phyloP scores from a whole-genome alignment of 176 grass and related monocot genomes.

The Phoenix roebelenii region DNA sequence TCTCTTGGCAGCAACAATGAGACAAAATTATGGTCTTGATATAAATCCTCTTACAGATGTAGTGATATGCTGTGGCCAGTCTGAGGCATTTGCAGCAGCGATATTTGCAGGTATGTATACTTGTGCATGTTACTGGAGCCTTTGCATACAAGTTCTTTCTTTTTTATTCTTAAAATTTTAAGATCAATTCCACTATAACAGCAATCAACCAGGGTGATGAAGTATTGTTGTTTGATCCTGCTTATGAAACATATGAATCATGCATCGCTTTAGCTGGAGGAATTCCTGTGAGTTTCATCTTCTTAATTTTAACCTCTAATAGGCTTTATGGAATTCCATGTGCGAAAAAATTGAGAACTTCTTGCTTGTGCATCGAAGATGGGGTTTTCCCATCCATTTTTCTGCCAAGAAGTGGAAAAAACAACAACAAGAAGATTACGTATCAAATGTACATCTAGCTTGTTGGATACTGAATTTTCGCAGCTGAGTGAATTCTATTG shows the following conservation, averaged over 20 bases:
- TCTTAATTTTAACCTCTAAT: not conserved
- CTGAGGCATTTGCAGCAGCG: constrained; percentile 72
- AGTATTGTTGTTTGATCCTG: constrained; percentile 74
- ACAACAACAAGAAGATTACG: too few species aligned
- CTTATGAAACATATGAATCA: constrained; percentile 73
- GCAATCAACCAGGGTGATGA: constrained; percentile 76
- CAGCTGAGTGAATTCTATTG: too few species aligned
- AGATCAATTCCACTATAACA: constrained; percentile 18
- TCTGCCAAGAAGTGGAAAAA: too few species aligned
- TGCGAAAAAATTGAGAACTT: too few species aligned
- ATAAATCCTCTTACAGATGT: constrained; percentile 61
- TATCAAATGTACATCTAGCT: too few species aligned
- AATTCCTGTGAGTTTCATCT: constrained; percentile 47
- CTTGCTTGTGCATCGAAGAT: too few species aligned
- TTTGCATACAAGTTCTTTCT: not conserved
- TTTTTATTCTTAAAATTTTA: not conserved
- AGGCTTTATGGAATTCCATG: not conserved
- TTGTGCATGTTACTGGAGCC: constrained; percentile 4
- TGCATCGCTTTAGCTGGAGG: constrained; percentile 67
- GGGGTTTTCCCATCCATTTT: too few species aligned
- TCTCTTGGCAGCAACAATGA: constrained; percentile 42
- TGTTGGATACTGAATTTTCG: too few species aligned
- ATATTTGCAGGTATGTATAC: constrained; percentile 52
- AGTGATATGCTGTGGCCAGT: constrained; percentile 74
- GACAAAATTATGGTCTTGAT: constrained; percentile 35